Conservation (phyloP, 805 yeast genomes). For the Cephaloascus albidus region DNA sequence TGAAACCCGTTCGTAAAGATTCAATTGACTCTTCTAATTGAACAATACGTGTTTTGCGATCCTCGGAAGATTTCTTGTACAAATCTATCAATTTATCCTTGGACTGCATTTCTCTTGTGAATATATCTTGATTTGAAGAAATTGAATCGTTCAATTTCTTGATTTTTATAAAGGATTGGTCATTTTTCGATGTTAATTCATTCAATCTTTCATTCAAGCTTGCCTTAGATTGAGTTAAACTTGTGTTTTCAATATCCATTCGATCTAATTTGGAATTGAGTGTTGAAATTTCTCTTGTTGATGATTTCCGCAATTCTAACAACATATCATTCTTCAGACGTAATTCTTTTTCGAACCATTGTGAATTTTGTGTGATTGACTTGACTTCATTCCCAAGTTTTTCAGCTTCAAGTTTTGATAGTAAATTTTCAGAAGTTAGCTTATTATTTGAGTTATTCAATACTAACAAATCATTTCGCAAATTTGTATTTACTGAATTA, state of each 20-base stretch:
- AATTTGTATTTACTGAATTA: slow-evolving; percentile 16
- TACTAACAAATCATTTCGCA: slow-evolving; percentile 15
- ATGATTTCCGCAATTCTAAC: slow-evolving; percentile 24
- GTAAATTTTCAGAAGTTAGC: neutral
- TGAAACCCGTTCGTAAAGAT: slow-evolving; percentile 27
- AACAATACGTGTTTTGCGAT: slow-evolving; percentile 39
- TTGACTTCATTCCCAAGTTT: neutral
- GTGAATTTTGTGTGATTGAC: slow-evolving; percentile 12
- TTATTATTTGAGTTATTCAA: neutral
- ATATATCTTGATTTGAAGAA: slow-evolving; percentile 35
- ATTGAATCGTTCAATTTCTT: slow-evolving; percentile 36
- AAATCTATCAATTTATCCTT: slow-evolving; percentile 55
- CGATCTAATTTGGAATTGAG: slow-evolving; percentile 10
- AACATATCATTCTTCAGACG: slow-evolving; percentile 23
- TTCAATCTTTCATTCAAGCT: slow-evolving; percentile 15
- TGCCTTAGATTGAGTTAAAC: slow-evolving; percentile 7
- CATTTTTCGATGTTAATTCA: slow-evolving; percentile 25
- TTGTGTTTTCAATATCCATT: slow-evolving; percentile 16
- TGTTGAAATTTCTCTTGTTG: neutral
- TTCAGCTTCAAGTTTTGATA: neutral
- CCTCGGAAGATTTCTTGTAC: slow-evolving; percentile 43
- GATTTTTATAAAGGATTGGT: slow-evolving; percentile 32
- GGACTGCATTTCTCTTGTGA: slow-evolving; percentile 45
- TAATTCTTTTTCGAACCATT: slow-evolving; percentile 31
- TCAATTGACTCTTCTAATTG: slow-evolving; percentile 42